Conservation (phyloP, 2,329 filamentous ascomycete genomes). For the Colletotrichum sp. region DNA sequence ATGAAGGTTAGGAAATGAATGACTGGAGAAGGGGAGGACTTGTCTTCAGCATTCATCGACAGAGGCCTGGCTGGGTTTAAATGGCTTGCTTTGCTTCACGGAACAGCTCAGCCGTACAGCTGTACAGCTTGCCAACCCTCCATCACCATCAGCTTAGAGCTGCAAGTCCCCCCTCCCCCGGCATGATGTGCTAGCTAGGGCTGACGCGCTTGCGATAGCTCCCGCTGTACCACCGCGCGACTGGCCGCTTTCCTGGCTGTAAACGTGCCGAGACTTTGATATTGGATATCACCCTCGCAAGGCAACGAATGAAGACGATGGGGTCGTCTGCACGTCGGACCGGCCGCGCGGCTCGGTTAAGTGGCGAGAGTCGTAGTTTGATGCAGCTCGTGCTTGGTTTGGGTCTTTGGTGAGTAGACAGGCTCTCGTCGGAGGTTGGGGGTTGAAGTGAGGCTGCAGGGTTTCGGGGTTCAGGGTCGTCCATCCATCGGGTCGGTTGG, state of each 20-base stretch:
- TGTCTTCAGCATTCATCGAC: not conserved
- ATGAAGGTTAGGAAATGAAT: not conserved
- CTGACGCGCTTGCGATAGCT: conserved; percentile 4
- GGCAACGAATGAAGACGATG: not conserved
- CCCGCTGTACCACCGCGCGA: not conserved
- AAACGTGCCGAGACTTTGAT: not conserved
- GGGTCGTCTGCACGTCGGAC: not conserved
- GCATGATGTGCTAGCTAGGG: not conserved
- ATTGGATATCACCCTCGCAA: not conserved
- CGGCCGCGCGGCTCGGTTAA: not conserved
- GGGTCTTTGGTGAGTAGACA: not conserved
- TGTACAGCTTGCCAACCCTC: not conserved
- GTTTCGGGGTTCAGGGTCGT: not conserved
- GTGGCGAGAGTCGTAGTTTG: not conserved
- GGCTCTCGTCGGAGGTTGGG: not conserved
- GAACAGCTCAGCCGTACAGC: not conserved
- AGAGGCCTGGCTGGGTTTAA: not conserved
- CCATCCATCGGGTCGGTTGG: not conserved
- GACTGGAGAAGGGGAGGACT: not conserved
- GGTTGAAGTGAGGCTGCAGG: not conserved
- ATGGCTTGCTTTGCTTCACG: not conserved
- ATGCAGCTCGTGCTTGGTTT: not conserved
- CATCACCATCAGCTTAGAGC: not conserved
- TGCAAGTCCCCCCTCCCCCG: not conserved
- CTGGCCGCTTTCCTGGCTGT: not conserved